Percentiles rank a stretch among this genome's conserved stretches.
Conservation (phyloP, 176 grass and related monocot species). For the Tuctoria greenei region DNA sequence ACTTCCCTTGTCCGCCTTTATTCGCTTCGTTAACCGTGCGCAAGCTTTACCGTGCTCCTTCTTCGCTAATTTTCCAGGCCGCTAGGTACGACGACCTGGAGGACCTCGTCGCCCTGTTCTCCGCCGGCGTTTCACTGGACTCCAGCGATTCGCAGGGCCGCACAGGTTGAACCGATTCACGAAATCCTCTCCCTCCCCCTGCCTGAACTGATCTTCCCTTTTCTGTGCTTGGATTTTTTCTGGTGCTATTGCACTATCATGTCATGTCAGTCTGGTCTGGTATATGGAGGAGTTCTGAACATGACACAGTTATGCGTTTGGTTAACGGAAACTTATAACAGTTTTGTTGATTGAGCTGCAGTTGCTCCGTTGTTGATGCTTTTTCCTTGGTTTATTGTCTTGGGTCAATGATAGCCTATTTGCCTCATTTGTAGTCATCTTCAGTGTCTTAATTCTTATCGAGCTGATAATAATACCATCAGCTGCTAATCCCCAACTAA, state of each 20-base stretch:
- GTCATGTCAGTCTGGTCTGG: not conserved
- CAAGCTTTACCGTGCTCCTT: not conserved
- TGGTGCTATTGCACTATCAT: not conserved
- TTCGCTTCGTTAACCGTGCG: not conserved
- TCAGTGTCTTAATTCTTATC: not conserved
- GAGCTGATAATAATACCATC: not conserved
- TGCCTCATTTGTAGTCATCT: not conserved
- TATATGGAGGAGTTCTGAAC: not conserved
- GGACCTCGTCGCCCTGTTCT: constrained; percentile 72
- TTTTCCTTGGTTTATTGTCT: not conserved
- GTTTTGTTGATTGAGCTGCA: not conserved
- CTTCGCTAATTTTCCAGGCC: constrained; percentile 41
- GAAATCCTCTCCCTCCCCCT: not conserved
- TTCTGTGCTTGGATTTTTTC: not conserved
- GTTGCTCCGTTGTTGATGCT: constrained; percentile 13
- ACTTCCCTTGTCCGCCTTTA: not conserved
- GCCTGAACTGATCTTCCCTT: not conserved
- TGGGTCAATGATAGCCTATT: not conserved
- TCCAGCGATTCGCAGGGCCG: constrained; percentile 79
- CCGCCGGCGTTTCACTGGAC: constrained; percentile 60
- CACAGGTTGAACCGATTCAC: constrained; percentile 59
- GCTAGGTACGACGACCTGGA: constrained; percentile 95
- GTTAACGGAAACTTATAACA: not conserved
- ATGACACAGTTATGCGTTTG: not conserved
- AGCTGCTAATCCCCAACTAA: not conserved